Base-by-base conservation (phyloP, 1,284 basidiomycete genomes). In the Austroboletus olivaceoglutinosus region DNA sequence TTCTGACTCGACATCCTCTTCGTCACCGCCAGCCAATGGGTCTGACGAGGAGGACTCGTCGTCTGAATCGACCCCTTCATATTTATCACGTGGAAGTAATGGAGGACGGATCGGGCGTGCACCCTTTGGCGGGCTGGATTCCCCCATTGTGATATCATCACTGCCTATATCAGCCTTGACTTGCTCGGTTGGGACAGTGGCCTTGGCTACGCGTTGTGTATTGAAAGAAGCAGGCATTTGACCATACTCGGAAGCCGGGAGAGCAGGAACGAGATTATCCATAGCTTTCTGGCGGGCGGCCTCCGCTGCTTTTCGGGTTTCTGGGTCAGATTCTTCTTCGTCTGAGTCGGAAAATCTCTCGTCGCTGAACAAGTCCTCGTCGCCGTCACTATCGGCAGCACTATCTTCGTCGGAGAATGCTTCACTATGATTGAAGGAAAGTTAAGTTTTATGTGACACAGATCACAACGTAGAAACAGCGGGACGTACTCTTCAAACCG, bases 31-130 rank as follows among this genome's bases (percentile, higher is more conserved):
- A 15, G 50, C 54, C 29, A 70, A 51, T 21, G 65, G 68, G 36
- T 70, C 64, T n/a, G 64, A 70, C 13, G 60, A 62, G 19, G 63
- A 63, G 1, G 83, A 86, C 57, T 91, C 89, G 50, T 93, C 91
- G 58, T 93, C 91, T 1, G 89, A 91, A 63, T 93, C 81, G 34
- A 88, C 83, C 16, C 92, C 92, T 47, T 95, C 92, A 61, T 84
- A 95, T 58, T 77, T 76, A 61, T 93, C 84, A 33, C 90, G 83
- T 18, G 84, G 76, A 48, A 95, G 77, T 47, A 91, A 78, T 1
- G 92, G 91, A n/a, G 81, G 75, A 18, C 91, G 78, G 43, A 89
- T 76, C 1, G 51, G 21, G 47, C 64, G 48, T 52, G 53, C 51
- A 62, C 57, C 30, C 36, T 22, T 8, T 42, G 49, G 44, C 5